Base-by-base conservation (phyloP, 208 protist genomes). In the Leishmania guyanensis region DNA sequence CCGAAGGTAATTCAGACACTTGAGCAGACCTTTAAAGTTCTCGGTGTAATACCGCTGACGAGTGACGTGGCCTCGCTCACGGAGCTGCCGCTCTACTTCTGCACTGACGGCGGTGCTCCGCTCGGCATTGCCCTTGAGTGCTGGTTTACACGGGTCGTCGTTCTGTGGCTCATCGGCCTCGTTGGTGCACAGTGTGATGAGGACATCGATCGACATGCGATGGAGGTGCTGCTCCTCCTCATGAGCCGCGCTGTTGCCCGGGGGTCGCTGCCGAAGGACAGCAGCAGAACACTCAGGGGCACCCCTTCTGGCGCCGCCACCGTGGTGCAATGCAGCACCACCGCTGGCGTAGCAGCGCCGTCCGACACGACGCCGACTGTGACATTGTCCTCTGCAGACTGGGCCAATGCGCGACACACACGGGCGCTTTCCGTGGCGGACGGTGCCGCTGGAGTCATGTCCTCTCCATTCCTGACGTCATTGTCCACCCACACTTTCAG, bases 41-140 rank as follows among this genome's bases (percentile, higher is more conserved):
- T 96, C 46, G 82, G 86, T 5, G 80, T 88, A 17, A 48, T 82
- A 0, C 91, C 93, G 2, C 77, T 93, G 48, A 90, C 89, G n/a
- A 88, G 86, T 62, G 93, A 96, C 69, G 86, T 87, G 10, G 84
- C 85, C 17, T 80, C 90, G 16, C 65, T 96, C 20, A 88, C 89
- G 26, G 93, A 96, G 64, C 84, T 96, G 58, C 91, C 90, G n/a
- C 84, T 90, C 8, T 82, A 88, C 43, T 90, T 95, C 39, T 79
- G 77, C 62, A 60, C 65, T 1, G 84, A 88, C 50, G 68, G 75
- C 73, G 75, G 36, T 26, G 36, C 73, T 26, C 72, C 69, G 50
- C 75, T 80, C 39, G 72, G 80, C 43, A 62, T 80, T 46, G 72
- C 60, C 17, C 71, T 94, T 9, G 82, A 88, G 69, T 58, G 54